A percentile compares a stretch with the other conserved stretches of the same genome.
These are phyloP conservation scores for Mortierella hygrophila DNA, from an alignment of 192 early-diverging fungal species.

Conservation along the genomic window DNA sequence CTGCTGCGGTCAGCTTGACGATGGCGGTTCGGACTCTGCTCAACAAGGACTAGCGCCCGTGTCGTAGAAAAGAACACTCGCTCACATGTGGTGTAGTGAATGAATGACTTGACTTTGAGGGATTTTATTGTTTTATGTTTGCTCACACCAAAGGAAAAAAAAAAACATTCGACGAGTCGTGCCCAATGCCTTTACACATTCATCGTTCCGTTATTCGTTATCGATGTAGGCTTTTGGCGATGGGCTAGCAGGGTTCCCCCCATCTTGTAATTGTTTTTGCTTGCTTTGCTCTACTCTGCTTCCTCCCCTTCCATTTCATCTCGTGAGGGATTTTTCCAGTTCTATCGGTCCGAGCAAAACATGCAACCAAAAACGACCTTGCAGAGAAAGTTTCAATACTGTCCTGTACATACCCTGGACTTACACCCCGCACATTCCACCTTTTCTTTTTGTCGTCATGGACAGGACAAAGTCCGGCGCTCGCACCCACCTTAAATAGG, in stretches of 20 bases:
- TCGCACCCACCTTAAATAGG: neutral
- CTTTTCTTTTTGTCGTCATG: neutral
- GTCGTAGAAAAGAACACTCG: neutral
- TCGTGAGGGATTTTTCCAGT: conserved; percentile 12
- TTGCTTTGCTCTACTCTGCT: neutral
- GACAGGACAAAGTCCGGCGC: neutral
- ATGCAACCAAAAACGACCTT: neutral
- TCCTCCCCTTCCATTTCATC: neutral
- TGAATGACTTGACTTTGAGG: neutral
- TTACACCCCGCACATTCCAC: neutral
- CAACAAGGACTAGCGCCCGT: neutral
- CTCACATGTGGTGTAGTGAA: neutral
- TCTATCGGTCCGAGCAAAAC: neutral
- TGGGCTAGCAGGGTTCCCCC: neutral
- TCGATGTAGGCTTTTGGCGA: neutral
- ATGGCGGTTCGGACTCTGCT: neutral
- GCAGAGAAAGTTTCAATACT: neutral
- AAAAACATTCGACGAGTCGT: neutral
- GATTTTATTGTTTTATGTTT: neutral
- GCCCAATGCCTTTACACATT: neutral
- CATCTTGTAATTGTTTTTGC: neutral
- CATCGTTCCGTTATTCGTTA: neutral
- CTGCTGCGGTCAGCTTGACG: neutral
- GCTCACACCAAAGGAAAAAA: neutral
- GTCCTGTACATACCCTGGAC: neutral